phyloP scores from a whole-genome alignment of 2,329 filamentous ascomycete genomes.

The Chrysosporium queenslandicum region DNA sequence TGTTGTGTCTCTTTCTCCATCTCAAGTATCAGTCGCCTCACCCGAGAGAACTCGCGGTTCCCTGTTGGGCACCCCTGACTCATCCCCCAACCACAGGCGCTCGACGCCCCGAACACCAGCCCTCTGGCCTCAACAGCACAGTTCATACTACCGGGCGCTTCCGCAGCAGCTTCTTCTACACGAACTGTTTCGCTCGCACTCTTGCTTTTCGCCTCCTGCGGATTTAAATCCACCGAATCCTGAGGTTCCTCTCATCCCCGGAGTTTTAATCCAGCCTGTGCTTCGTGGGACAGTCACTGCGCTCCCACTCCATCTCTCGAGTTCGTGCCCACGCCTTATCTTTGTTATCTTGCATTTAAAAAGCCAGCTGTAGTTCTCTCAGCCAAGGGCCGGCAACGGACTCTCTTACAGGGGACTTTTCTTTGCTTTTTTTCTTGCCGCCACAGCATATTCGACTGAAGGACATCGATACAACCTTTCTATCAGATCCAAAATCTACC shows the following conservation, averaged over 20 bases:
- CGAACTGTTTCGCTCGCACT: not conserved
- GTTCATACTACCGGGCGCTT: not conserved
- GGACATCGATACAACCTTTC: not conserved
- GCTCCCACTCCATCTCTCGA: not conserved
- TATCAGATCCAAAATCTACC: not conserved
- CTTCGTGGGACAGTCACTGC: constrained; percentile 2
- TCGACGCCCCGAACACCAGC: not conserved
- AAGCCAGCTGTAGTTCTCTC: not conserved
- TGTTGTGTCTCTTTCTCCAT: not conserved
- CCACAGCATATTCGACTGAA: not conserved
- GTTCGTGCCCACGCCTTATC: constrained; percentile 1
- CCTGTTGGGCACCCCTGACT: not conserved
- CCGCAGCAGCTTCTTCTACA: not conserved
- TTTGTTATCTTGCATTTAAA: constrained; percentile 1
- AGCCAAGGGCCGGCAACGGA: not conserved
- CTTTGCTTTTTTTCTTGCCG: not conserved
- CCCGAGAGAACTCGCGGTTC: too few relatives aligned
- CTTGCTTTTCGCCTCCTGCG: not conserved
- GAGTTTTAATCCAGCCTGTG: constrained; percentile 7
- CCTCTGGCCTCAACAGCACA: not conserved
- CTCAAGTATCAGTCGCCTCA: not conserved
- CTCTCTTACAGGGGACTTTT: not conserved
- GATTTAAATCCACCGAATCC: not conserved
- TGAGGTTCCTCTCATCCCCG: not conserved
- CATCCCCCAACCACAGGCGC: not conserved